Percentiles rank a stretch among this genome's conserved stretches.
phyloP scores from a whole-genome alignment of 805 yeast genomes.

The Sungouiozyma ichnusensis region DNA sequence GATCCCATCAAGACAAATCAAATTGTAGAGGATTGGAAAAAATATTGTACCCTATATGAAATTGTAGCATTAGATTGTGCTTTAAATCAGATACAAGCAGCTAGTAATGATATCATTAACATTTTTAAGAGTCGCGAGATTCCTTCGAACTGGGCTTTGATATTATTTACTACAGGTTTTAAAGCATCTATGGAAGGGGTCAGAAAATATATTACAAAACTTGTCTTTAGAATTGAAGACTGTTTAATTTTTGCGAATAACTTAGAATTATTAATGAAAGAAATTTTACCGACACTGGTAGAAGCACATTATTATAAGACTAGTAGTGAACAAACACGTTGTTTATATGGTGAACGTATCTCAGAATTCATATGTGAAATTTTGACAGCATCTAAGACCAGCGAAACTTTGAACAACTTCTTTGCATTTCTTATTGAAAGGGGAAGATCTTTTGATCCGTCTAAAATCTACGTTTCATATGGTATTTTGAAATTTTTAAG shows the following conservation, averaged over 20 bases:
- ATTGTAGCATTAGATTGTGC: conserved; percentile 79
- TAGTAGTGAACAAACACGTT: conserved; percentile 14
- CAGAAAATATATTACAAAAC: conserved; percentile 46
- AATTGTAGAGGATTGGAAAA: conserved; percentile 46
- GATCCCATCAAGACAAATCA: conserved; percentile 25
- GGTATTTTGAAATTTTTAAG: conserved; percentile 50
- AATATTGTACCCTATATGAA: conserved; percentile 65
- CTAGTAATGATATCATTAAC: conserved; percentile 47
- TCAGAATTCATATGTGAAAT: conserved; percentile 32
- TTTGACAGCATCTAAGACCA: neutral
- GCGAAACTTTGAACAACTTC: conserved; percentile 24
- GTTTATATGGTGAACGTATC: conserved; percentile 42
- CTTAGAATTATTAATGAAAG: conserved; percentile 29
- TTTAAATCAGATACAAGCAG: conserved; percentile 75
- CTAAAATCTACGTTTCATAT: conserved; percentile 47
- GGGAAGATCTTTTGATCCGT: conserved; percentile 54
- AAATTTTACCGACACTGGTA: conserved; percentile 50
- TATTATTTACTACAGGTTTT: conserved; percentile 66
- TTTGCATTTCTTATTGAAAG: conserved; percentile 39
- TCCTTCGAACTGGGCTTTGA: conserved; percentile 61
- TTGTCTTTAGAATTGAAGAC: conserved; percentile 44
- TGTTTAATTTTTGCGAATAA: conserved; percentile 37
- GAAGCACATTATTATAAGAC: conserved; percentile 51
- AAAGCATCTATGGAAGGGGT: conserved; percentile 71
- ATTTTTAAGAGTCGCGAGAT: conserved; percentile 45